phyloP scores from a whole-genome alignment of 192 early-diverging fungal genomes.

The Entomortierella beljakovae region DNA sequence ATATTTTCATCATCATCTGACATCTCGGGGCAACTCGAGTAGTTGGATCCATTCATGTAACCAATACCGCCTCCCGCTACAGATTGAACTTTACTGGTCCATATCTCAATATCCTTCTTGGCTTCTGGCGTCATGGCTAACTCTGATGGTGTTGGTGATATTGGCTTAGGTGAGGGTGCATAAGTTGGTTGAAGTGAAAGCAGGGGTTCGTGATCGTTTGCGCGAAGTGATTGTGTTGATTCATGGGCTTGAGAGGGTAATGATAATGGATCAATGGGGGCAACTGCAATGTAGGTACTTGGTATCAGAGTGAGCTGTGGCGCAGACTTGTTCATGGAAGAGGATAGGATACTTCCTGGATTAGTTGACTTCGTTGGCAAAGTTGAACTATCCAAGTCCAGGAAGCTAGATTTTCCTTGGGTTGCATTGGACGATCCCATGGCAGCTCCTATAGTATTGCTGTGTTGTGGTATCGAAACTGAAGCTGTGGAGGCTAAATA shows the following conservation, averaged over 20 bases:
- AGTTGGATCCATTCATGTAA: conserved; percentile 43
- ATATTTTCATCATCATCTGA: conserved; percentile 46
- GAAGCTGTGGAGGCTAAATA: not conserved
- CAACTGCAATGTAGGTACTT: not conserved
- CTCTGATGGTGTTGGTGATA: not conserved
- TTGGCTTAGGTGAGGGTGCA: not conserved
- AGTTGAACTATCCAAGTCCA: not conserved
- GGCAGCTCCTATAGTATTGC: not conserved
- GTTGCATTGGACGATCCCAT: not conserved
- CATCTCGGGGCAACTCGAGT: conserved; percentile 46
- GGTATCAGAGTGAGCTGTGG: not conserved
- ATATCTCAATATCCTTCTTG: conserved; percentile 26
- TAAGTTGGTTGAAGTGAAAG: conserved; percentile 18
- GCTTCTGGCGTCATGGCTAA: conserved; percentile 15
- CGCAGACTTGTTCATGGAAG: not conserved
- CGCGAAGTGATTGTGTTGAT: conserved; percentile 5
- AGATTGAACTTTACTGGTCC: conserved; percentile 8
- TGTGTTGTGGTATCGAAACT: conserved; percentile 2
- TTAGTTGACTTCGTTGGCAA: not conserved
- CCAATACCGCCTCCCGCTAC: conserved; percentile 1
- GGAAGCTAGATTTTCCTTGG: not conserved
- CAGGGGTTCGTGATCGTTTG: conserved; percentile 6
- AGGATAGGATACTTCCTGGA: not conserved
- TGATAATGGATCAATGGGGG: not conserved
- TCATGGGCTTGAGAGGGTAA: conserved; percentile 2